Percentiles rank a stretch among this genome's conserved stretches.
Evolutionary conservation across 192 early-diverging fungal species (phyloP).

Genomic region (Backusella liffmaniae): DNA sequence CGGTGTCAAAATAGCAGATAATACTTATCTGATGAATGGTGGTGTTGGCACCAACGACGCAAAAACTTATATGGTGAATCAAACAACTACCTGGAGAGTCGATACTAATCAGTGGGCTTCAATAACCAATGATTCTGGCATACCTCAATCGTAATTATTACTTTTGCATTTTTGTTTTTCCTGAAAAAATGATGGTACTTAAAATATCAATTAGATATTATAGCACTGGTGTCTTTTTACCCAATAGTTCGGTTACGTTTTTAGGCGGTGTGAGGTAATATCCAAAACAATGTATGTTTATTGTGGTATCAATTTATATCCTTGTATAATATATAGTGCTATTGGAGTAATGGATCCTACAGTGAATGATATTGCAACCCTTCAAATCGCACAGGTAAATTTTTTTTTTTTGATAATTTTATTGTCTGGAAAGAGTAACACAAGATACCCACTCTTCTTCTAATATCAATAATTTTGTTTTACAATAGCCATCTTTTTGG

Average conservation of each 20-base stretch:
- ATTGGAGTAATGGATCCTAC: neutral
- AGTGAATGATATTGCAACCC: neutral
- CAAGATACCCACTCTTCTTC: too few species aligned
- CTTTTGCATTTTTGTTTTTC: neutral
- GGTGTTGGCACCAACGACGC: neutral
- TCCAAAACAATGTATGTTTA: neutral
- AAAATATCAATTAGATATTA: neutral
- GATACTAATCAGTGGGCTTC: conserved; percentile 4
- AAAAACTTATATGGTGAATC: neutral
- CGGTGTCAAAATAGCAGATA: neutral
- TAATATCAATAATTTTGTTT: too few species aligned
- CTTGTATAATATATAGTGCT: neutral
- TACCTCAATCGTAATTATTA: neutral
- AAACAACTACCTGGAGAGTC: neutral
- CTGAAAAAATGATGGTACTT: neutral
- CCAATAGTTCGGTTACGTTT: neutral
- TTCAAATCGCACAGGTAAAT: neutral
- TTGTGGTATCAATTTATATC: too few species aligned
- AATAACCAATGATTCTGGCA: neutral
- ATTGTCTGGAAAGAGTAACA: too few species aligned
- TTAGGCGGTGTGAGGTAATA: neutral
- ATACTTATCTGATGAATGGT: neutral
- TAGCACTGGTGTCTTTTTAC: neutral
- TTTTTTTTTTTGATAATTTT: too few species aligned
- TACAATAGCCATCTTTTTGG: neutral